Evolutionary conservation across 208 protist species (phyloP).

Genomic region (Leishmania tarentolae): DNA sequence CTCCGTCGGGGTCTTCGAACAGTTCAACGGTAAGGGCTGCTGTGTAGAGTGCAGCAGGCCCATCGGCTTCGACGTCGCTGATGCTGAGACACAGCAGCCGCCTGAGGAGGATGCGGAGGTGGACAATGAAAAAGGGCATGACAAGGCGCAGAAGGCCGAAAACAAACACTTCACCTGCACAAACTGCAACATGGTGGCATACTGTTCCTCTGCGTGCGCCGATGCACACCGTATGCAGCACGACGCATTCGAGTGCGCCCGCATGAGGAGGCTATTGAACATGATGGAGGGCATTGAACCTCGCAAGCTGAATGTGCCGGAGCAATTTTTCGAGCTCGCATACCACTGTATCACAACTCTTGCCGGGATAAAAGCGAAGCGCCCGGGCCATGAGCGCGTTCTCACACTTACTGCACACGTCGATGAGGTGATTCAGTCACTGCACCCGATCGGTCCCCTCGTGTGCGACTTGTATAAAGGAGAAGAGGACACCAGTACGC

Average conservation of each 20-base stretch:
- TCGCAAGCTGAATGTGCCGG: slow-evolving; percentile 43
- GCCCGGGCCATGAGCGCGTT: slow-evolving; percentile 47
- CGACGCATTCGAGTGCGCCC: slow-evolving; percentile 63
- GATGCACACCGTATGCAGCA: slow-evolving; percentile 51
- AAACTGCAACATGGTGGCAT: slow-evolving; percentile 50
- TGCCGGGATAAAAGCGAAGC: slow-evolving; percentile 34
- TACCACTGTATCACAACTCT: slow-evolving; percentile 81
- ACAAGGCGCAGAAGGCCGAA: neutral
- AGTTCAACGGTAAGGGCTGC: slow-evolving; percentile 40
- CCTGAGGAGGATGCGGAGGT: neutral
- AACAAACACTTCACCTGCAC: slow-evolving; percentile 21
- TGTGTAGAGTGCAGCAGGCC: slow-evolving; percentile 59
- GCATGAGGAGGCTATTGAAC: slow-evolving; percentile 50
- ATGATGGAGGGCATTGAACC: slow-evolving; percentile 47
- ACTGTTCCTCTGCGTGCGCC: slow-evolving; percentile 64
- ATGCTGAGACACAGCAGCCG: neutral
- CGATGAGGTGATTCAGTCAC: slow-evolving; percentile 57
- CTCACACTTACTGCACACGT: slow-evolving; percentile 56
- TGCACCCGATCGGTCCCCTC: slow-evolving; percentile 64
- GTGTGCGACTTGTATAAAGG: slow-evolving; percentile 25
- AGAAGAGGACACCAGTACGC: slow-evolving; percentile 23
- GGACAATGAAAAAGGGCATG: neutral
- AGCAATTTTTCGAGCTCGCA: slow-evolving; percentile 71
- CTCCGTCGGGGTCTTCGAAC: slow-evolving; percentile 68
- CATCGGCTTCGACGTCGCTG: slow-evolving; percentile 1